Percentiles rank a stretch among this genome's conserved stretches.
Conservation (phyloP, 2,329 filamentous ascomycete genomes). For the Cytospora mali region DNA sequence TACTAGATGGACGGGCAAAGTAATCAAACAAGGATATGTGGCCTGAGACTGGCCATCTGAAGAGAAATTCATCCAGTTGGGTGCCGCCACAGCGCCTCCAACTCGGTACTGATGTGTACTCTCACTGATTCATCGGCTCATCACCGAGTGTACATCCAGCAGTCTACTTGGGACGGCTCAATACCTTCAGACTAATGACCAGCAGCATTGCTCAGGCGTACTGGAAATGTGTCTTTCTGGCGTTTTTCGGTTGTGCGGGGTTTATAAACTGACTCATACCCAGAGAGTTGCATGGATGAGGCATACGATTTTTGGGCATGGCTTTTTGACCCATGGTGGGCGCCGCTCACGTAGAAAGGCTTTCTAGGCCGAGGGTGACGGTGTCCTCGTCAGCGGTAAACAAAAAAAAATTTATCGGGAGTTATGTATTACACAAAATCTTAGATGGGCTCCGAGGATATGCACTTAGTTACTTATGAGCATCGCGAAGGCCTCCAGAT, state of each 20-base stretch:
- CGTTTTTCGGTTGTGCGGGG: constrained; percentile 27
- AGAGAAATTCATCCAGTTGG: background rate
- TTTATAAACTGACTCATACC: constrained; percentile 25
- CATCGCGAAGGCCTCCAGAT: constrained; percentile 5
- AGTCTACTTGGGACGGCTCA: constrained; percentile 14
- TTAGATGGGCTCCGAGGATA: constrained; percentile 19
- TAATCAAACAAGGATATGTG: background rate
- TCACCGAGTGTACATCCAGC: background rate
- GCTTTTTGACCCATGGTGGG: constrained; percentile 13
- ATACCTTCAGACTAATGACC: constrained; percentile 19
- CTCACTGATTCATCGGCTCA: background rate
- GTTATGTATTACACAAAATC: constrained; percentile 21
- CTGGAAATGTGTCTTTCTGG: constrained; percentile 23
- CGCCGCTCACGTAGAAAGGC: background rate
- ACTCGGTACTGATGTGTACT: background rate
- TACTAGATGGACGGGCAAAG: constrained; percentile 30
- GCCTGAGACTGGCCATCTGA: background rate
- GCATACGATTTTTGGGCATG: constrained; percentile 18
- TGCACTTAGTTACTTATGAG: constrained; percentile 12
- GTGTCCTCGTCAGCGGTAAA: background rate
- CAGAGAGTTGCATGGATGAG: constrained; percentile 24
- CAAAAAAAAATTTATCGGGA: constrained; percentile 3
- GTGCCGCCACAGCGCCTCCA: background rate
- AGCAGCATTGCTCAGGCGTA: constrained; percentile 28
- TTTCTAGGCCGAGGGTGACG: background rate